Evolutionary conservation across 179 eudicot species (phyloP), one percentile per base, ranked within the genome.

Genomic region (Silene coronaria): DNA sequence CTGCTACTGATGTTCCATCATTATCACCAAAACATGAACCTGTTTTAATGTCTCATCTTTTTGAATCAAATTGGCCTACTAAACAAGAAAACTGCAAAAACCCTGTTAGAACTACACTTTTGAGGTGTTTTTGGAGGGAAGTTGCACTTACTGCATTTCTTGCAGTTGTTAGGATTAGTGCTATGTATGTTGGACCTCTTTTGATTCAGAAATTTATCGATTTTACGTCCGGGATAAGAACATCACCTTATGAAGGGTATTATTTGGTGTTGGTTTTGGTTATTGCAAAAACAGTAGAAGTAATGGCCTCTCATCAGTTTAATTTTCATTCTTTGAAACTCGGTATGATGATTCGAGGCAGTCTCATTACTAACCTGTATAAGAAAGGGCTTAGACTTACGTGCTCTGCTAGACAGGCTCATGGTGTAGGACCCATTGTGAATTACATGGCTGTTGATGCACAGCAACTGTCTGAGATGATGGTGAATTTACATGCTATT

Each of bases 371-470:
- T 6, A 92, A 89, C 28, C 76, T 95, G 59, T 95, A 95, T 76
- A 89, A 85, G 80, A 95, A 95, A 79, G 99, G 99, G 17, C 75
- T 95, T 14, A 82, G 87, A 70, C 30, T 95, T 5, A 87, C 99
- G 0, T 86, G 95, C 79, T 95, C 99, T 0, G 92, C 97, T 23
- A 78, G 99, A 48, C 97, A 95, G 61, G 80, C 81, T 67, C 99
- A 95, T 70, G 99, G 99, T 53, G 91, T 92, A 22, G 99, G 97
- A 14, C 97, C 89, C 61, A 95, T 89, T 70, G 99, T 95, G 69
- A 95, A 95, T 78, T 95, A 92, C 71, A 92, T 95, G 99, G 97
- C 93, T 27, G 96, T 95, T 64, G 99, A 95, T 88, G 96, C 97
- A 72, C 99, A 95, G 74, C 99, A 92, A 78, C 86, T 95, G 2